A percentile compares a stretch with the other conserved stretches of the same genome.
These are phyloP conservation scores for Sugiyamaella boreocaroliniensis DNA, from an alignment of 805 yeast species.

Conservation along the genomic window DNA sequence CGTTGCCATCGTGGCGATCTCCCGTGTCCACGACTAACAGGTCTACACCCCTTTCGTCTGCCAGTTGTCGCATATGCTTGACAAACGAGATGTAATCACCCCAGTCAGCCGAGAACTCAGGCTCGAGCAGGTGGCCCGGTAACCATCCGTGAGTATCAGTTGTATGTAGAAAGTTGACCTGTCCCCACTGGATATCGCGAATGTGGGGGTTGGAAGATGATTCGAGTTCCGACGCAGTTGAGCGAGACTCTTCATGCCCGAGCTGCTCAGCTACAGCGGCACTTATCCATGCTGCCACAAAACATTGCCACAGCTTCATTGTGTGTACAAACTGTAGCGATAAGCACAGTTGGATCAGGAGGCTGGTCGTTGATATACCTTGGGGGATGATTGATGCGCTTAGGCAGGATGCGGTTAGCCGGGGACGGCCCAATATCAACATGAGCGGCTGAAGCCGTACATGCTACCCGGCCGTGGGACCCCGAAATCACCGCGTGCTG, in stretches of 20 bases:
- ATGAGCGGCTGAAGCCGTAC: not conserved
- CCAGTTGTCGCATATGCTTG: slow-evolving; percentile 40
- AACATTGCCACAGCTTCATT: too few species aligned
- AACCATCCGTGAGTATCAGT: slow-evolving; percentile 98
- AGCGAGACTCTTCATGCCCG: too few species aligned
- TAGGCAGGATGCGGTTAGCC: too few species aligned
- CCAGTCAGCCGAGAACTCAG: slow-evolving; percentile 79
- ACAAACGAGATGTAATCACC: slow-evolving; percentile 80
- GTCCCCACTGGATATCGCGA: slow-evolving; percentile 59
- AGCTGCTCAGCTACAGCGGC: too few species aligned
- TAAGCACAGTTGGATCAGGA: too few species aligned
- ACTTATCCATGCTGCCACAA: too few species aligned
- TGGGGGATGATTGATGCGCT: too few species aligned
- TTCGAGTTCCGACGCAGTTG: too few species aligned
- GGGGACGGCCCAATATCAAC: too few species aligned
- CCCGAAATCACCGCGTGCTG: slow-evolving; percentile 1
- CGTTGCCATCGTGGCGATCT: slow-evolving; percentile 93
- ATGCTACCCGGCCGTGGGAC: not conserved
- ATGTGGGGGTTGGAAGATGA: not conserved
- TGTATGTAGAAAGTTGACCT: slow-evolving; percentile 81
- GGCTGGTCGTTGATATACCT: too few species aligned
- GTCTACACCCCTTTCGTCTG: slow-evolving; percentile 49
- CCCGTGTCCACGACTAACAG: slow-evolving; percentile 78
- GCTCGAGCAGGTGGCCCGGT: slow-evolving; percentile 79
- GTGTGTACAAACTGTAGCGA: too few species aligned